Percentiles rank a stretch among this genome's conserved stretches.
phyloP scores from a whole-genome alignment of 768 basidiomycete species.

The Chalciporus sphaerocephalus region DNA sequence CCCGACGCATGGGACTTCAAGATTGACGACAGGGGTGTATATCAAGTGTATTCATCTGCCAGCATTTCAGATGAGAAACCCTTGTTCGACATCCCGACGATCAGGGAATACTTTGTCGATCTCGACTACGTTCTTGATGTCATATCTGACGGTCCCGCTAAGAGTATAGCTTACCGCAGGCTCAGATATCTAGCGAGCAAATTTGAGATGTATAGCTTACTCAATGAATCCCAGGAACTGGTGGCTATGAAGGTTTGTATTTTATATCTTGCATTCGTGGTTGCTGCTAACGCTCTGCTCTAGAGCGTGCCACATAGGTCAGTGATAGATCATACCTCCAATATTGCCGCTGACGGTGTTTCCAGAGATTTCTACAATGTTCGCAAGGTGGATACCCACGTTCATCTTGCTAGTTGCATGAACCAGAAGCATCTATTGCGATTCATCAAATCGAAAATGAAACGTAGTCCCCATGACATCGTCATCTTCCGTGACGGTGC shows the following conservation, averaged over 20 bases:
- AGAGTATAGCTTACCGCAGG: slow-evolving; percentile 89
- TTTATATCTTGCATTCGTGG: not conserved
- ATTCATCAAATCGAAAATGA: slow-evolving; percentile 99
- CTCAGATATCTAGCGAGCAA: slow-evolving; percentile 90
- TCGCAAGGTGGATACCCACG: slow-evolving; percentile 97
- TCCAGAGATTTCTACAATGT: slow-evolving; percentile 97
- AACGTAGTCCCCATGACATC: slow-evolving; percentile 78
- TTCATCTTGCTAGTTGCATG: slow-evolving; percentile 98
- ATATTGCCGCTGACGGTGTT: slow-evolving; percentile 2
- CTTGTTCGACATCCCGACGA: slow-evolving; percentile 72
- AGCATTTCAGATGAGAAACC: slow-evolving; percentile 44
- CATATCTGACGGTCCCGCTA: slow-evolving; percentile 92
- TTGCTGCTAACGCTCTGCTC: slow-evolving; percentile 5
- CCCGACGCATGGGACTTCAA: slow-evolving; percentile 58
- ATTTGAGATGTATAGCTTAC: slow-evolving; percentile 86
- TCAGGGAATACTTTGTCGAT: slow-evolving; percentile 94
- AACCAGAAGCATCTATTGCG: slow-evolving; percentile 98
- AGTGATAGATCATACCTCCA: not conserved
- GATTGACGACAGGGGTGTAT: slow-evolving; percentile 88
- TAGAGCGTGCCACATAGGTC: slow-evolving; percentile 34
- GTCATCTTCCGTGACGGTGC: slow-evolving; percentile 94
- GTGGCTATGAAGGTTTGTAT: slow-evolving; percentile 89
- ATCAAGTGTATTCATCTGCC: slow-evolving; percentile 63
- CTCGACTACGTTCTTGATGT: slow-evolving; percentile 87
- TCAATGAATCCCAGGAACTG: slow-evolving; percentile 92